These are phyloP conservation scores for Triticum turgidum DNA, from an alignment of 176 grass and related monocot species.

Conservation along the genomic window DNA sequence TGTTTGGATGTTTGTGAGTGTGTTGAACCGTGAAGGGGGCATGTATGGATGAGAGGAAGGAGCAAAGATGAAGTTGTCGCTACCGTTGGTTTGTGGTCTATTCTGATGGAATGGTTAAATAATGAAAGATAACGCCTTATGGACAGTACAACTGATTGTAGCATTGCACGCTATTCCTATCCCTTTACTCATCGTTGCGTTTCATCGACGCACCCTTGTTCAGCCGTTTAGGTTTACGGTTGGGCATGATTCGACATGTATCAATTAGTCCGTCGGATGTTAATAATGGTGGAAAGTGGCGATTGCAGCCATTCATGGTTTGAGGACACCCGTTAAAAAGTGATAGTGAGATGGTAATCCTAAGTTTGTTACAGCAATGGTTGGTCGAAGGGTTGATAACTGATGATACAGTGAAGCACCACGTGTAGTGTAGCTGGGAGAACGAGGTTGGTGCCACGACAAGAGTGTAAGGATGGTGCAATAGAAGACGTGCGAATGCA, in stretches of 20 bases:
- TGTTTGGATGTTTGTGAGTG: neutral
- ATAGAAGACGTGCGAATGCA: too few species aligned
- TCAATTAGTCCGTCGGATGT: too few species aligned
- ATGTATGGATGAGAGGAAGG: neutral
- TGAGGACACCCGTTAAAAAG: too few species aligned
- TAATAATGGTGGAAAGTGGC: neutral
- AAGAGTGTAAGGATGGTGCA: neutral
- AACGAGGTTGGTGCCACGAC: neutral
- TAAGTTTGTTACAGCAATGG: neutral
- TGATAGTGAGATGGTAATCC: neutral
- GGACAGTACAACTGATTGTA: neutral
- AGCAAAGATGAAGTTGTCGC: neutral
- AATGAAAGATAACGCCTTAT: neutral
- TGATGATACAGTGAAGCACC: neutral
- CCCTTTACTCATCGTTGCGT: neutral
- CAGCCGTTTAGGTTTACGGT: neutral
- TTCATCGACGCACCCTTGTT: neutral
- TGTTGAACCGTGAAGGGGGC: neutral
- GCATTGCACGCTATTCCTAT: neutral
- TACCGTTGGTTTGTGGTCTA: neutral
- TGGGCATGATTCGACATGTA: neutral
- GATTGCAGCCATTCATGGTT: accelerated
- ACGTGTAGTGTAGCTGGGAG: too few species aligned
- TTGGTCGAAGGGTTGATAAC: neutral
- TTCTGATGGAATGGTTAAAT: neutral